These are phyloP conservation scores for Entomortierella chlamydospora DNA, from an alignment of 192 early-diverging fungal genomes.

Conservation along the genomic window DNA sequence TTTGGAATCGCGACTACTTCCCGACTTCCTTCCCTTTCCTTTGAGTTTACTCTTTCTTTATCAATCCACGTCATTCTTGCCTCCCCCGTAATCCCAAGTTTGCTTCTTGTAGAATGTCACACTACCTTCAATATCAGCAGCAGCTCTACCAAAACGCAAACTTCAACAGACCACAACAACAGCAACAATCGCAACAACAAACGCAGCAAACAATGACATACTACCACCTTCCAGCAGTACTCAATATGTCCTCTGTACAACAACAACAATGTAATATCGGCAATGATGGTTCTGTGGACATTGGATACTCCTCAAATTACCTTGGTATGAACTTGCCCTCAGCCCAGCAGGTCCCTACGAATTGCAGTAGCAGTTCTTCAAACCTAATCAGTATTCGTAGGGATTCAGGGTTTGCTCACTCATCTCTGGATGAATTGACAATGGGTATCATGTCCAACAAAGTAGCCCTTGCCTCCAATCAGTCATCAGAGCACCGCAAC, in stretches of 20 bases:
- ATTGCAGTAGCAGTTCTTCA: neutral
- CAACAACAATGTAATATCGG: neutral
- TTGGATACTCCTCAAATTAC: conserved; percentile 7
- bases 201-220: conserved; percentile 22
- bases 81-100: neutral
- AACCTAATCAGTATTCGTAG: conserved; percentile 28
- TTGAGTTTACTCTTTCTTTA: neutral
- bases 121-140: neutral
- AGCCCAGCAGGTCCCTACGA: neutral
- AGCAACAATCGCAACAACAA: conserved; percentile 11
- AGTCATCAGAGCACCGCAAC: neutral
- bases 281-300: neutral
- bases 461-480: neutral
- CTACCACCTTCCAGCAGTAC: conserved; percentile 26
- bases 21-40: neutral
- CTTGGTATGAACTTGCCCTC: neutral
- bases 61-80: neutral
- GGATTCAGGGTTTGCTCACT: conserved; percentile 31
- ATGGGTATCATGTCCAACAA: conserved; percentile 27
- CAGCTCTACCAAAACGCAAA: no score
- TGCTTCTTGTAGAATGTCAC: conserved; percentile 12
- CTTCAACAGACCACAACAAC: neutral
- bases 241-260: conserved; percentile 3
- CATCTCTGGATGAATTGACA: conserved; percentile 32
- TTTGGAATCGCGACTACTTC: no score